Conservation (phyloP, 192 early-diverging fungal species). For the Endogone sp. region DNA sequence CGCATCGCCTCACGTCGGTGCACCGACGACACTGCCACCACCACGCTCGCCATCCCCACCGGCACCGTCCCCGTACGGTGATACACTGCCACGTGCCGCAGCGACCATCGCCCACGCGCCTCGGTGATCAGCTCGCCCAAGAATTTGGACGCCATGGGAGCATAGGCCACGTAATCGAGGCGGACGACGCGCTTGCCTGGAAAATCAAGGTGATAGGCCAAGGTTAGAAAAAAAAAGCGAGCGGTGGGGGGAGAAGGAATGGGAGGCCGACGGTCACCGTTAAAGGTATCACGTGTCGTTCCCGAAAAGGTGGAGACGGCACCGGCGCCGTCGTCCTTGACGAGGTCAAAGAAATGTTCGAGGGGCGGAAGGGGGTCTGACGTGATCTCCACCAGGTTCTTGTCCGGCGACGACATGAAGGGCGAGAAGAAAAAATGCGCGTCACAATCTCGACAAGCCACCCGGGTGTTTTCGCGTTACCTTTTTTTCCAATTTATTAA, state of each 20-base stretch:
- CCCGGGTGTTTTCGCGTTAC: too few relatives aligned
- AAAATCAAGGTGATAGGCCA: slow-evolving; percentile 13
- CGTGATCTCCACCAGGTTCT: slow-evolving; percentile 51
- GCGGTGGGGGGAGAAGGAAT: not conserved
- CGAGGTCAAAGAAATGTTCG: slow-evolving; percentile 55
- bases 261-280: slow-evolving; percentile 43
- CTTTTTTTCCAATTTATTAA: too few relatives aligned
- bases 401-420: slow-evolving; percentile 14
- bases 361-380: slow-evolving; percentile 49
- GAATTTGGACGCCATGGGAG: slow-evolving; percentile 79
- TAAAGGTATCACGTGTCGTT: slow-evolving; percentile 80
- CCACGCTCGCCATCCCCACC: slow-evolving; percentile 76
- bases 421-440: not conserved
- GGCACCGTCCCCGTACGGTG: slow-evolving; percentile 80
- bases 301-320: slow-evolving; percentile 87
- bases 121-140: slow-evolving; percentile 57
- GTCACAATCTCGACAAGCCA: not conserved
- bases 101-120: slow-evolving; percentile 58
- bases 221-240: slow-evolving; percentile 1
- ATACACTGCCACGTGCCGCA: slow-evolving; percentile 69
- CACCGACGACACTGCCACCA: slow-evolving; percentile 74
- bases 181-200: slow-evolving; percentile 63
- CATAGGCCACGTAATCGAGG: slow-evolving; percentile 85
- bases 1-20: slow-evolving; percentile 77
- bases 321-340: slow-evolving; percentile 69